Evolutionary conservation across 805 yeast species (phyloP).

Genomic region (Metschnikowia gelsemii): DNA sequence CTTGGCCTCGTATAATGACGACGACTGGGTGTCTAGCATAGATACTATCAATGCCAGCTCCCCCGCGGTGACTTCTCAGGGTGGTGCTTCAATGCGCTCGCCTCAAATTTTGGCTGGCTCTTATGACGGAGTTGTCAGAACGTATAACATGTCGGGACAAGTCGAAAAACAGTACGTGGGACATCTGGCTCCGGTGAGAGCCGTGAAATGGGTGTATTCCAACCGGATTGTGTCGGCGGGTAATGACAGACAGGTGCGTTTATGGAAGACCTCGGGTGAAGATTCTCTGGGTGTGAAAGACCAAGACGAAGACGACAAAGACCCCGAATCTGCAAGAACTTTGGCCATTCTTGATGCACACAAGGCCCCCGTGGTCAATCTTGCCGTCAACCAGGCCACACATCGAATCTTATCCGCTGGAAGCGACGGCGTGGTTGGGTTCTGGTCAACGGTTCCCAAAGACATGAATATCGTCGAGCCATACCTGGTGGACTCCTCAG

Average conservation of each 20-base stretch:
- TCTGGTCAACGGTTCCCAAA: slow-evolving; percentile 87
- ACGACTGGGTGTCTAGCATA: slow-evolving; percentile 91
- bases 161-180: slow-evolving; percentile 81
- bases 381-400: slow-evolving; percentile 56
- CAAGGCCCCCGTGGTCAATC: slow-evolving; percentile 76
- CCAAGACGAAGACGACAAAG: slow-evolving; percentile 31
- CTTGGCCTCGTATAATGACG: slow-evolving; percentile 82
- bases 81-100: slow-evolving; percentile 29
- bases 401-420: slow-evolving; percentile 80
- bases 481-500: slow-evolving; percentile 14
- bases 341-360: slow-evolving; percentile 88
- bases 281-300: slow-evolving; percentile 30
- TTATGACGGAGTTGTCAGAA: slow-evolving; percentile 91
- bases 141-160: slow-evolving; percentile 79
- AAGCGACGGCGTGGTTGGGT: slow-evolving; percentile 72
- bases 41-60: slow-evolving; percentile 46
- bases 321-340: slow-evolving; percentile 66
- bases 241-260: slow-evolving; percentile 81
- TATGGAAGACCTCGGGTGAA: slow-evolving; percentile 70
- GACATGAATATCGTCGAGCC: slow-evolving; percentile 61
- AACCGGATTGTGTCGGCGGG: slow-evolving; percentile 81
- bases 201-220: slow-evolving; percentile 75
- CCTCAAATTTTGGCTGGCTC: slow-evolving; percentile 80
- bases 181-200: slow-evolving; percentile 82
- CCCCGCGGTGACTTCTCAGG: slow-evolving; percentile 21